Percentiles rank a stretch among this genome's conserved stretches.
These are phyloP conservation scores for Gentiana dahurica DNA, from an alignment of 257 asterid genomes.

Conservation along the genomic window DNA sequence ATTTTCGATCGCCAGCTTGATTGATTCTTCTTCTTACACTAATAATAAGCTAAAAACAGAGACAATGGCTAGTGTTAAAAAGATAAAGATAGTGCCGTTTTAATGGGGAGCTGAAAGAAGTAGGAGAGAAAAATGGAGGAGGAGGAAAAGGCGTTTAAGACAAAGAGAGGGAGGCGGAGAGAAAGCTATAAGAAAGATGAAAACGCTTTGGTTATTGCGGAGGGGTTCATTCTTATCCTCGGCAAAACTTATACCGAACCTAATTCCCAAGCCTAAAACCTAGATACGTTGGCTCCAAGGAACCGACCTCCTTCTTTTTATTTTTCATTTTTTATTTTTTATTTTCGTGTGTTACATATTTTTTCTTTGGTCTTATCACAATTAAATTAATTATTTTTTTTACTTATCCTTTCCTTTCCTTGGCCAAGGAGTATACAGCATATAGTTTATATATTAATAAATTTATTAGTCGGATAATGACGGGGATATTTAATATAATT, in stretches of 20 bases:
- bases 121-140: conserved; percentile 15
- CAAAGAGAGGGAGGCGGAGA: conserved; percentile 23
- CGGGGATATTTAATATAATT: too few relatives aligned
- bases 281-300: conserved; percentile 62
- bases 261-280: conserved; percentile 16
- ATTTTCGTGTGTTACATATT: conserved; percentile 36
- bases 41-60: neutral
- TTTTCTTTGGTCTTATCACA: conserved; percentile 26
- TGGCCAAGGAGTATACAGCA: neutral
- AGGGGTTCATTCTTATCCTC: conserved; percentile 50
- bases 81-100: conserved; percentile 3
- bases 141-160: conserved; percentile 8
- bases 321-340: conserved; percentile 11
- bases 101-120: neutral
- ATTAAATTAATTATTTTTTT: neutral
- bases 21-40: neutral
- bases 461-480: too few relatives aligned
- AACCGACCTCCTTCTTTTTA: conserved; percentile 55
- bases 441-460: too few relatives aligned
- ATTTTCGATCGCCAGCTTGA: conserved; percentile 77
- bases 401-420: neutral
- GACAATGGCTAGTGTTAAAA: neutral
- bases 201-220: neutral
- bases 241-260: conserved; percentile 39
- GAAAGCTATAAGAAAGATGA: conserved; percentile 18